A percentile compares a stretch with the other conserved stretches of the same genome.
Conservation (phyloP, 768 basidiomycete genomes). For the Lactarius akahatsu region DNA sequence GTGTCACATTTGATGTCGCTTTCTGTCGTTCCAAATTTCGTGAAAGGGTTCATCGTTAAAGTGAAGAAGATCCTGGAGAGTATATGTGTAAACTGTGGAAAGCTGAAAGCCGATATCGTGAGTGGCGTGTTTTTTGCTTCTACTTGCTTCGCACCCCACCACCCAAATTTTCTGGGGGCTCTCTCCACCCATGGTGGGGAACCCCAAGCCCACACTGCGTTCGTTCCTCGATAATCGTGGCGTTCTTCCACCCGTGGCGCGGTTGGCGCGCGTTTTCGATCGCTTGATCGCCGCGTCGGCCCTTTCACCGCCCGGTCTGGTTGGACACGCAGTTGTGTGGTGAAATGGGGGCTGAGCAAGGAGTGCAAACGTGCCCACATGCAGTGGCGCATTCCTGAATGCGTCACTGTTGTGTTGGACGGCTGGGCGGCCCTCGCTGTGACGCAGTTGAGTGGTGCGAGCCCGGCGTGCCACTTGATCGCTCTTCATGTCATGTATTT, state of each 20-base stretch:
- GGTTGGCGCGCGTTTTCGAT: slow-evolving; percentile 85
- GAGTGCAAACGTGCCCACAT: slow-evolving; percentile 60
- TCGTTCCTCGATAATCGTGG: slow-evolving; percentile 74
- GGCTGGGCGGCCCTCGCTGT: slow-evolving; percentile 60
- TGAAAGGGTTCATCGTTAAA: slow-evolving; percentile 89
- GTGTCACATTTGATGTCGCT: slow-evolving; percentile 33
- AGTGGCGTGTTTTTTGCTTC: slow-evolving; percentile 75
- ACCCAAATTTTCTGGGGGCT: slow-evolving; percentile 99
- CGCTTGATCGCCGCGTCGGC: slow-evolving; percentile 89
- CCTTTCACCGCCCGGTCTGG: slow-evolving; percentile 69
- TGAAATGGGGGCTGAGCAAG: slow-evolving; percentile 99
- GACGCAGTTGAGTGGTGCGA: slow-evolving; percentile 64
- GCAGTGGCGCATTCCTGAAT: slow-evolving; percentile 36
- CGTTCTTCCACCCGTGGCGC: slow-evolving; percentile 78
- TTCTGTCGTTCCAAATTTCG: neutral
- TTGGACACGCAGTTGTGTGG: slow-evolving; percentile 87
- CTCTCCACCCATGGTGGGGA: slow-evolving; percentile 87
- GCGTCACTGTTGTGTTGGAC: slow-evolving; percentile 45
- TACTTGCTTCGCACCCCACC: slow-evolving; percentile 90
- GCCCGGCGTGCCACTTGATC: slow-evolving; percentile 58
- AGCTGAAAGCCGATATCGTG: slow-evolving; percentile 95
- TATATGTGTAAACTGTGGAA: slow-evolving; percentile 98
- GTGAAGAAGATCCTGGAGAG: slow-evolving; percentile 99
- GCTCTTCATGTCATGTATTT: slow-evolving; percentile 47
- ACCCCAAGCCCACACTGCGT: slow-evolving; percentile 91